Evolutionary conservation across 441 rosid species (phyloP), one percentile per base, ranked within the genome.

Genomic region (Hura crepitans): DNA sequence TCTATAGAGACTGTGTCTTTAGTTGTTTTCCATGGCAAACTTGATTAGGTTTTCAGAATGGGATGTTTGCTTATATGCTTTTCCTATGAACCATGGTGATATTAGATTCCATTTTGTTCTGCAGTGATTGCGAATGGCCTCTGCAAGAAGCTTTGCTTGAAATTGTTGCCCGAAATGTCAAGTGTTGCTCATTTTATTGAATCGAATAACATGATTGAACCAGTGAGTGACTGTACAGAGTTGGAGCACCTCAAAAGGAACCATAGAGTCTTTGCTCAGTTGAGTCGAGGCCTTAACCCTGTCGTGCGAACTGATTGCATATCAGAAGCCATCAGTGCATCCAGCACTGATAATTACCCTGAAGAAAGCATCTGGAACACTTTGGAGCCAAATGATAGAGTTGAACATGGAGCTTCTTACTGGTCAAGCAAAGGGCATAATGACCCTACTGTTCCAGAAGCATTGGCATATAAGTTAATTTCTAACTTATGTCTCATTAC

Each of bases 341-440:
- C 98, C 23, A 93, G 96, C 77, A 93, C 97, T 54, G 97, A 93
- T 77, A 86, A 93, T 57, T 81, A 73, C 76, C 96, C 94, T 0
- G 88, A 75, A 46, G 97, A 93, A 75, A 79, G 87, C 73, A 84
- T 93, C 65, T 61, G 72, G 33, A 85, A 93, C 71, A 91, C 98
- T 69, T 82, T 88, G 71, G 91, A 85, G 33, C 81, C 76, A 30
- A 74, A 82, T 33, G 88, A 86, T 59, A 78, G 80, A 73, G 74
- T 85, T 74, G 86, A 23, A 45, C 11, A 35, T n/a, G 55, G 39
- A 61, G 86, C 87, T 80, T 86, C 83, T 0, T 93, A 93, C 79
- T 93, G 98, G 96, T 91, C 98, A 0, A 91, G 98, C 77, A 74
- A 82, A 69, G 98, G 97, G 45, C 89, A 86, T 42, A 82, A 75